Evolutionary conservation across 352 stramenopile genomes (phyloP).

Genomic region (Phytophthora foliorum): DNA sequence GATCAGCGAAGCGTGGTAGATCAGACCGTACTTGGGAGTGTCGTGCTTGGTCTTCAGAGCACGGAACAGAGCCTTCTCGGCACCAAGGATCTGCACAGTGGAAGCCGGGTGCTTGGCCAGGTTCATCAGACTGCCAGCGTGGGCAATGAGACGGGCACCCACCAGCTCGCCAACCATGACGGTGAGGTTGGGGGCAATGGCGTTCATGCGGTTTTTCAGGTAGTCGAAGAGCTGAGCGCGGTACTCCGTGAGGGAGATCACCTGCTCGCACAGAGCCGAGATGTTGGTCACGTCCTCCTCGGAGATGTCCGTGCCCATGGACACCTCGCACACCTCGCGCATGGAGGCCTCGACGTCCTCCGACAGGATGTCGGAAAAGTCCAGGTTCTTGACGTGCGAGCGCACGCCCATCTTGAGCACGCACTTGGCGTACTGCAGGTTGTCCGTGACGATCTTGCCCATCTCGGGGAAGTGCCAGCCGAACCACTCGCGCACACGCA

Average conservation of each 20-base stretch:
- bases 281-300: slow-evolving; percentile 99
- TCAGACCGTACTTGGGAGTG: slow-evolving; percentile 99
- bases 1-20: slow-evolving; percentile 99
- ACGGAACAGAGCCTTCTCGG: slow-evolving; percentile 99
- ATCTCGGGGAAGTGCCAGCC: slow-evolving; percentile 98
- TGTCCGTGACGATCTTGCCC: slow-evolving; percentile 98
- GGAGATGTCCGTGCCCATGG: slow-evolving; percentile 99
- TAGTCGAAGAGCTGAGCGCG: slow-evolving; percentile 99
- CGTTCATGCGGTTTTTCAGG: slow-evolving; percentile 99
- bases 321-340: slow-evolving; percentile 98
- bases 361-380: slow-evolving; percentile 92
- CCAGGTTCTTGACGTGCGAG: slow-evolving; percentile 93
- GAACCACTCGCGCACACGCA: slow-evolving; percentile 99
- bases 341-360: slow-evolving; percentile 96
- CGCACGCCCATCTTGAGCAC: slow-evolving; percentile 97
- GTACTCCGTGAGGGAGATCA: slow-evolving; percentile 92
- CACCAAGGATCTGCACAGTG: slow-evolving; percentile 99
- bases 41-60: slow-evolving; percentile 99
- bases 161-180: slow-evolving; percentile 99
- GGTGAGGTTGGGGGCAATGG: slow-evolving; percentile 99
- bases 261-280: slow-evolving; percentile 92
- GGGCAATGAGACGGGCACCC: slow-evolving; percentile 98
- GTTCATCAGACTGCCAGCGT: slow-evolving; percentile 99
- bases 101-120: slow-evolving; percentile 99
- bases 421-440: slow-evolving; percentile 98